These are phyloP conservation scores for Cyanodermella asteris DNA, from an alignment of 2,329 filamentous ascomycete species.

Conservation along the genomic window DNA sequence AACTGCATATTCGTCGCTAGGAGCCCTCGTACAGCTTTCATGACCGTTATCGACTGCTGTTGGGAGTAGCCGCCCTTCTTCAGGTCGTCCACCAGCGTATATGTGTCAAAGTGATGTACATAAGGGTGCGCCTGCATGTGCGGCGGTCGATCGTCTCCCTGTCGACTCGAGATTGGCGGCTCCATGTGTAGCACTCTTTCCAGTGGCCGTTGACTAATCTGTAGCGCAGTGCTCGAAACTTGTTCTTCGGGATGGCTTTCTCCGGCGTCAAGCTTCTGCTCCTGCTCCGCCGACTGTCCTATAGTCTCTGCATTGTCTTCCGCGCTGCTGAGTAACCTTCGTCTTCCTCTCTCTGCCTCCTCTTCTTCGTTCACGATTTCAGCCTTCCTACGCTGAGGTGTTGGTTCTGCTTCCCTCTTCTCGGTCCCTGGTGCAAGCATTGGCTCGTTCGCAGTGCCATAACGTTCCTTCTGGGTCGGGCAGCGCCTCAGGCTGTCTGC, in stretches of 20 bases:
- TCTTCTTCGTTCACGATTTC: not conserved
- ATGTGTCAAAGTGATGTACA: conserved; percentile 93
- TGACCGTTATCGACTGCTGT: conserved; percentile 58
- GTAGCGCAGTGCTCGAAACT: not conserved
- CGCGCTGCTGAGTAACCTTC: not conserved
- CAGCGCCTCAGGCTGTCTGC: conserved; percentile 18
- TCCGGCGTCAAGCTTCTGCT: conserved; percentile 4
- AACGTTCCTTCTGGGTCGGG: conserved; percentile 16
- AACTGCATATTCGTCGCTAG: conserved; percentile 60
- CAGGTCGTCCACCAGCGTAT: conserved; percentile 65
- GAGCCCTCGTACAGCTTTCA: conserved; percentile 73
- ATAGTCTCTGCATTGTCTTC: conserved; percentile 1
- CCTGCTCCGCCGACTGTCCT: conserved; percentile 2
- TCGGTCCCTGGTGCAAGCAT: not conserved
- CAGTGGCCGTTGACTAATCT: conserved; percentile 2
- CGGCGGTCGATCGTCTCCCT: conserved; percentile 30
- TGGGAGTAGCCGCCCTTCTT: conserved; percentile 47
- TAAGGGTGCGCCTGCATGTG: conserved; percentile 57
- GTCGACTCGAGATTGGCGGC: conserved; percentile 10
- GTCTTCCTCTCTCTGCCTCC: not conserved
- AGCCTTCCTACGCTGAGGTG: conserved; percentile 5
- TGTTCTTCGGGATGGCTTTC: conserved; percentile 3
- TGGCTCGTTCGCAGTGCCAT: conserved; percentile 23
- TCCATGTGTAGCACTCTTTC: conserved; percentile 12
- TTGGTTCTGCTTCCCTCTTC: conserved; percentile 5